Evolutionary conservation across 75 land plant species (phyloP), one percentile per base, ranked within the genome.

Genomic region (Selaginella tamariscina): DNA sequence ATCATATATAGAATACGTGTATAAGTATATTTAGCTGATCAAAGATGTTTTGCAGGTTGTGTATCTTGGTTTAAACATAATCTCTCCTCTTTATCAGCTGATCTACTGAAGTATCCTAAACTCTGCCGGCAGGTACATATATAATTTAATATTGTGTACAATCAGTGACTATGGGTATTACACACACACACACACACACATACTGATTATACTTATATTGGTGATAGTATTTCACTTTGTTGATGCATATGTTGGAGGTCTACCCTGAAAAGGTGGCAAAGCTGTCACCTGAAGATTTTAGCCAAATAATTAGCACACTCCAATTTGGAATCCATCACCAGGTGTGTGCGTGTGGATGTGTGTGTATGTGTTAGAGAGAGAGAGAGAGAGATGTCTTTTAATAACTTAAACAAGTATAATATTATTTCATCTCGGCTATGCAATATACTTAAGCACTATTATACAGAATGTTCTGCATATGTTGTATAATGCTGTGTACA

Each of bases 201-300:
- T 39, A 5, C 15, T 5, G 49, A 5, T 39, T 15, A 5, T 5
- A 39, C 49, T 15, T 39, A 5, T 39, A 5, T 15, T 15, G 11
- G 49, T 39, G 49, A 5, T 39, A 94, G 98, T 94, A 94, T 68
- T 94, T 94, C 71, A 75, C 83, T 20, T 73, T 94, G 56, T 76
- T 94, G 60, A 84, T 86, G 24, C 98, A 94, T 67, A 77, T 94
- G 82, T 66, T 94, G 75, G 98, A 94, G 68, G 96, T 94, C 28
- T 90, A 94, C 70, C 98, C 98, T 64, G 96, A 94, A 75, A 90
- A 85, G 72, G 82, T 90, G 70, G 85, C 85, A 15, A 85, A 87
- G 62, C 69, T 94, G 63, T 81, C 77, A 22, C 55, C 59, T 54
- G 88, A 90, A 72, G 85, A 83, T 2, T 85, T 94, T 66, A 68